Conservation (phyloP, 768 basidiomycete species). For the Xerocomellus chrysenteron region DNA sequence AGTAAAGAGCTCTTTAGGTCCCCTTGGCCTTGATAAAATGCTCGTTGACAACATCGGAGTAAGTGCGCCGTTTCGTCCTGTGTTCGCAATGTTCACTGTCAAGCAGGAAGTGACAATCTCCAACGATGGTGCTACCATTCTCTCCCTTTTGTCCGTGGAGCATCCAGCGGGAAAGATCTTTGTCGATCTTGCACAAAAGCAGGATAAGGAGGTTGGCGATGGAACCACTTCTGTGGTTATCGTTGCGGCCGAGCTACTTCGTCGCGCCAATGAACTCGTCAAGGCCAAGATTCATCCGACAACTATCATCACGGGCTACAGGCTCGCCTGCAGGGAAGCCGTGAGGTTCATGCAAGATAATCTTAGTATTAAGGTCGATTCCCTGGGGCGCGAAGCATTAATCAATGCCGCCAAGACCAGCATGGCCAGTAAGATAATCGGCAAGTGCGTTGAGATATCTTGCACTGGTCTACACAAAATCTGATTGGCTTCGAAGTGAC, state of each 20-base stretch:
- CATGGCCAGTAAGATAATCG: conserved; percentile 99
- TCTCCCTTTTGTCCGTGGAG: conserved; percentile 89
- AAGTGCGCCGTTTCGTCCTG: conserved; percentile 27
- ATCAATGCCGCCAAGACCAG: conserved; percentile 97
- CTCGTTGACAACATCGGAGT: conserved; percentile 97
- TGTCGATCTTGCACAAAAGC: conserved; percentile 97
- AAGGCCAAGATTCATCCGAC: conserved; percentile 99
- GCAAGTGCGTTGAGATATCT: conserved; percentile 64
- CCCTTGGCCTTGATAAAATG: conserved; percentile 95
- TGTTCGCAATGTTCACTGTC: conserved; percentile 10
- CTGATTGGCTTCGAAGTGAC: conserved; percentile 55
- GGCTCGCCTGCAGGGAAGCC: conserved; percentile 95
- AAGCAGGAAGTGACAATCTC: conserved; percentile 96
- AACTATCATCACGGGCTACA: conserved; percentile 97
- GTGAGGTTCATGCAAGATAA: conserved; percentile 99
- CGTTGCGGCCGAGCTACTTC: conserved; percentile 93
- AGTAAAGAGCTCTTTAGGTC: conserved; percentile 93
- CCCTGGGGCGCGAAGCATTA: conserved; percentile 87
- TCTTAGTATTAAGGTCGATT: conserved; percentile 90
- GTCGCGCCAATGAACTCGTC: conserved; percentile 96
- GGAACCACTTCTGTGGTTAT: conserved; percentile 99
- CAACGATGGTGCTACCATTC: conserved; percentile 99
- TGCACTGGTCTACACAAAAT: background rate
- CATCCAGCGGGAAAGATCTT: conserved; percentile 98
- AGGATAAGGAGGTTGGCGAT: conserved; percentile 99